These are phyloP conservation scores for Larix kaempferi DNA, from an alignment of 75 land plant species.

Conservation along the genomic window DNA sequence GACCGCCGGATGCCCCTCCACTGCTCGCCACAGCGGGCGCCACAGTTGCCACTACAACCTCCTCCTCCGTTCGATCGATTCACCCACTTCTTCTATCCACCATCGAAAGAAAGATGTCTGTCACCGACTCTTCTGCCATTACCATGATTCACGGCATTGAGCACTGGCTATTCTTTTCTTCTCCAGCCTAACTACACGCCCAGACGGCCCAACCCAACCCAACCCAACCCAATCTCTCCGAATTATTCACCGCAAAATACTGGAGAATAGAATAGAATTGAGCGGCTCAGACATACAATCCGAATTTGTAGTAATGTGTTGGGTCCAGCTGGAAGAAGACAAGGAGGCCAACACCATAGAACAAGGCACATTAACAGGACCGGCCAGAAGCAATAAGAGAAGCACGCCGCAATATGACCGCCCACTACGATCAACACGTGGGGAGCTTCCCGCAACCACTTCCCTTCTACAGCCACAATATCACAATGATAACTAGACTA, in stretches of 20 bases:
- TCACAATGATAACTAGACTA: neutral
- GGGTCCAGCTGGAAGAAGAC: slow-evolving; percentile 4
- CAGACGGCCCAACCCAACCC: neutral
- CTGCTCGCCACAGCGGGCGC: slow-evolving; percentile 12
- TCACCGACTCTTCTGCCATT: neutral
- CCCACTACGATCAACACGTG: slow-evolving; percentile 4
- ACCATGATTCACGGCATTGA: too few species aligned
- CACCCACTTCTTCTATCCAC: slow-evolving; percentile 1
- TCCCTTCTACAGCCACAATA: neutral
- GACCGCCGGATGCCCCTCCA: slow-evolving; percentile 9
- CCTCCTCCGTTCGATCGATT: neutral
- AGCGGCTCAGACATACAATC: neutral
- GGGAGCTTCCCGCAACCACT: neutral
- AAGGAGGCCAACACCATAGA: slow-evolving; percentile 5
- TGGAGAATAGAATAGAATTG: neutral
- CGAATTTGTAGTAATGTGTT: neutral
- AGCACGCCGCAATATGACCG: slow-evolving; percentile 9
- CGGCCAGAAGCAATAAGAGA: neutral
- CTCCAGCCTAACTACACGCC: neutral
- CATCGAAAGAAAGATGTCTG: slow-evolving; percentile 5
- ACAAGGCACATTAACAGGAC: neutral
- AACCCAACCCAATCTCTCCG: neutral
- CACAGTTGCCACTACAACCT: slow-evolving; percentile 10
- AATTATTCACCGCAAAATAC: slow-evolving; percentile 6
- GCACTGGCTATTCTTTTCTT: neutral